Conservation (phyloP, 1,284 basidiomycete genomes). For the Papiliotrema terrestris region DNA sequence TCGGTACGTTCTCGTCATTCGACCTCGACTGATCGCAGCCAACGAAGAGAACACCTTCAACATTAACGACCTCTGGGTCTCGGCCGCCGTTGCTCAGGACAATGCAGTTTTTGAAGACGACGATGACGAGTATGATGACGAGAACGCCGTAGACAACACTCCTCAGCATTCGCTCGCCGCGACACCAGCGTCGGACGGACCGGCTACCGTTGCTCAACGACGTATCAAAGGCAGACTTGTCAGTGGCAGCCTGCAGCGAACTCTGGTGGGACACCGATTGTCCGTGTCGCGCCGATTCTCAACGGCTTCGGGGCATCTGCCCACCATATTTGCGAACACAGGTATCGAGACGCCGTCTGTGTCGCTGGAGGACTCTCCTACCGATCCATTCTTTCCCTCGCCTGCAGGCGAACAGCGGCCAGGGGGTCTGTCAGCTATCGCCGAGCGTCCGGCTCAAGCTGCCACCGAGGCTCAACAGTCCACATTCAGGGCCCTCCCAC, state of each 20-base stretch:
- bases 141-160: conserved; percentile 20
- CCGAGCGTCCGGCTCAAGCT: conserved; percentile 24
- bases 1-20: conserved; percentile 48
- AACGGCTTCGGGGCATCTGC: conserved; percentile 40
- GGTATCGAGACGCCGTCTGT: conserved; percentile 42
- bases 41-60: conserved; percentile 51
- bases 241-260: conserved; percentile 7
- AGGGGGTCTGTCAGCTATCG: conserved; percentile 36
- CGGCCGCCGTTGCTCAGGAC: conserved; percentile 49
- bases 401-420: conserved; percentile 12
- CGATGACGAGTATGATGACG: conserved; percentile 28
- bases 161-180: conserved; percentile 20
- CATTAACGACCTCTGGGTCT: conserved; percentile 51
- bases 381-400: conserved; percentile 38
- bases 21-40: conserved; percentile 19
- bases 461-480: conserved; percentile 23
- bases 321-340: conserved; percentile 48
- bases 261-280: conserved; percentile 22
- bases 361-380: conserved; percentile 30
- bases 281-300: conserved; percentile 38
- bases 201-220: background rate
- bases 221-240: conserved; percentile 3
- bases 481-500: conserved; percentile 37
- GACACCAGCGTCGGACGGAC: conserved; percentile 13
- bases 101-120: conserved; percentile 50